Base-by-base conservation (phyloP, 2,329 filamentous ascomycete species). In the Setomelanomma holmii region DNA sequence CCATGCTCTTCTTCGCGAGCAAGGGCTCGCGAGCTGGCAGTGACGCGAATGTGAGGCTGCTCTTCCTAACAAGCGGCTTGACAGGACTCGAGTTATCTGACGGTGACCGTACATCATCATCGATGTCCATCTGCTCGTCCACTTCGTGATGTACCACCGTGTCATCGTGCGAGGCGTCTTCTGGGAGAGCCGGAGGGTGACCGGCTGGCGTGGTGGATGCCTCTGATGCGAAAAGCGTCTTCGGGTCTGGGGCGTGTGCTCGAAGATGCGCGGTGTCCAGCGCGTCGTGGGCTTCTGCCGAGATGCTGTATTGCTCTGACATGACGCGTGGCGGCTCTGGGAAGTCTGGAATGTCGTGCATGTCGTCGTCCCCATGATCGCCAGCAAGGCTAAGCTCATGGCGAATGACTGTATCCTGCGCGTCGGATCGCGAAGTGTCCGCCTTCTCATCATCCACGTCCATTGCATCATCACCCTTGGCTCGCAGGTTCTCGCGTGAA, bases 31-130 rank as follows among this genome's bases (percentile, higher is more conserved):
- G 85, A 2, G 93, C 93, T 23, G 95, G 95, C 11, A 99, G 81
- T 16, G 95, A 91, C 33, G 95, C 91, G 76, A 99, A 98, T 53
- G 90, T 96, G 54, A 99, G 82, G 72, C 93, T 98, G 76, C 93
- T 96, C 80, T 98, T 98, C 54, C 93, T 88, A 61, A 96, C 84
- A 23, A 90, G 80, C 1, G 89, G 89, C 61, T 90, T 84, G 42
- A 89, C 86, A 0, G 90, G 90, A 62, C 89, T 93, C 0, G 89
- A 91, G 1, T 79, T 82, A 41, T 90, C 88, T 2, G 88, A 90
- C 14, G 84, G 83, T 3, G 87, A 89, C 54, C 81, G 79, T 19
- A 76, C 76, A 55, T 84, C 84, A 49, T 84, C 84, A 34, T 84
- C 82, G 40, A 71, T 62, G 14, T 76, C 75, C 63, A 77, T 75